Evolutionary conservation across 352 stramenopile species (phyloP).

Genomic region (Phytophthora europaea): DNA sequence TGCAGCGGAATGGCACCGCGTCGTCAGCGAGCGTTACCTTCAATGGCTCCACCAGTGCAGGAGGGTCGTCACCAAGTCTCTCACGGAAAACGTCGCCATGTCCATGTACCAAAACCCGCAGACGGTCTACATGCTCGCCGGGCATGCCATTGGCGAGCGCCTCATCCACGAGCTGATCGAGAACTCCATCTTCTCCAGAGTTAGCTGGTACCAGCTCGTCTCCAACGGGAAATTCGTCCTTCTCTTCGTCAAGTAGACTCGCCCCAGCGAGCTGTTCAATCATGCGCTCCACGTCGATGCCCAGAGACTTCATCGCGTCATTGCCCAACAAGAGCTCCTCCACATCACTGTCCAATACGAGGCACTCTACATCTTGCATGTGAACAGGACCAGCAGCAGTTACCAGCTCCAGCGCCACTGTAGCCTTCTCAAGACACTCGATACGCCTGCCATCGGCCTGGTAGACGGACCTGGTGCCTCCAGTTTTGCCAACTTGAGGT

Average conservation of each 20-base stretch:
- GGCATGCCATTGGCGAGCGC: not conserved
- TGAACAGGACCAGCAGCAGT: not conserved
- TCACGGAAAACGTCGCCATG: not conserved
- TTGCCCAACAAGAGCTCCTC: not conserved
- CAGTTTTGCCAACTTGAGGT: not conserved
- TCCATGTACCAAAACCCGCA: not conserved
- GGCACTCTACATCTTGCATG: not conserved
- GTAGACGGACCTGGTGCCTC: not conserved
- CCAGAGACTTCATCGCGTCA: not conserved
- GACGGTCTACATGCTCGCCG: not conserved
- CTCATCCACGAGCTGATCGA: not conserved
- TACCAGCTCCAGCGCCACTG: not conserved
- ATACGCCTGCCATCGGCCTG: not conserved
- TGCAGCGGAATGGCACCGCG: constrained; percentile 4
- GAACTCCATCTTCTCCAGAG: not conserved
- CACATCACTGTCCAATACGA: not conserved
- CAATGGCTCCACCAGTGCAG: constrained; percentile 7
- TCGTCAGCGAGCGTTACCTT: constrained; percentile 6
- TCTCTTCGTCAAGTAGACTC: not conserved
- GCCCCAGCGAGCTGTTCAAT: not conserved
- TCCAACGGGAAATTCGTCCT: not conserved
- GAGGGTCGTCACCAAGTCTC: constrained; percentile 10
- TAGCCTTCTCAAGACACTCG: not conserved
- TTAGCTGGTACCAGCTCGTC: not conserved
- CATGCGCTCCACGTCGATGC: not conserved